These are phyloP conservation scores for Rhodotorula taiwanensis DNA, from an alignment of 768 basidiomycete genomes.

Conservation along the genomic window DNA sequence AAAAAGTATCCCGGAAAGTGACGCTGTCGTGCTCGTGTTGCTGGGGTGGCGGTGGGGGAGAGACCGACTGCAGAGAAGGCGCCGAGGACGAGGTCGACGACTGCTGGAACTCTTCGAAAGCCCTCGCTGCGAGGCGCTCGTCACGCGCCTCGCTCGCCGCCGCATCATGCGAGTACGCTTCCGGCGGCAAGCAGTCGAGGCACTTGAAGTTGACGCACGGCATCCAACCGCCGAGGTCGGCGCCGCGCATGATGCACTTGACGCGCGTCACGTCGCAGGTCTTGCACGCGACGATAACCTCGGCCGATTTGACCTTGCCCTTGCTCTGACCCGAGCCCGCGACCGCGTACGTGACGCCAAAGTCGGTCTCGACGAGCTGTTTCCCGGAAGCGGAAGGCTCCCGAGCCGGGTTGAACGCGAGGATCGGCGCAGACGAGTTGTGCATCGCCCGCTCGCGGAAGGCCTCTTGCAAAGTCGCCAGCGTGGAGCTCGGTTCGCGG, in stretches of 20 bases:
- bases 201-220: conserved; percentile 14
- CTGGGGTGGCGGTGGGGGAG: background rate
- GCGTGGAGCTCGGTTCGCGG: too few species aligned
- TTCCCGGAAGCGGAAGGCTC: conserved; percentile 8
- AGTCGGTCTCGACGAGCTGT: conserved; percentile 9
- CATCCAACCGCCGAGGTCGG: conserved; percentile 4
- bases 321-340: background rate
- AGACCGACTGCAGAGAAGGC: too few species aligned
- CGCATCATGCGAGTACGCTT: background rate
- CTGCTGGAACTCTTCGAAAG: background rate
- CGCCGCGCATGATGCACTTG: conserved; percentile 11
- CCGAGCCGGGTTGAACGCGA: conserved; percentile 22
- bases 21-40: conserved; percentile 5
- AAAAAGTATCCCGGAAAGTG: conserved; percentile 8
- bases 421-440: conserved; percentile 4
- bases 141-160: background rate
- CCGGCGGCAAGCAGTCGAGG: conserved; percentile 11
- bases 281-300: background rate
- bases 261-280: background rate
- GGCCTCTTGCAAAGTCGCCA: background rate
- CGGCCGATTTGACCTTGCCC: conserved; percentile 13
- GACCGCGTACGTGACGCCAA: conserved; percentile 1
- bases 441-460: background rate
- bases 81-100: background rate
- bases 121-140: conserved; percentile 1